phyloP scores from a whole-genome alignment of 2,329 filamentous ascomycete genomes.

The Knufia petricola region DNA sequence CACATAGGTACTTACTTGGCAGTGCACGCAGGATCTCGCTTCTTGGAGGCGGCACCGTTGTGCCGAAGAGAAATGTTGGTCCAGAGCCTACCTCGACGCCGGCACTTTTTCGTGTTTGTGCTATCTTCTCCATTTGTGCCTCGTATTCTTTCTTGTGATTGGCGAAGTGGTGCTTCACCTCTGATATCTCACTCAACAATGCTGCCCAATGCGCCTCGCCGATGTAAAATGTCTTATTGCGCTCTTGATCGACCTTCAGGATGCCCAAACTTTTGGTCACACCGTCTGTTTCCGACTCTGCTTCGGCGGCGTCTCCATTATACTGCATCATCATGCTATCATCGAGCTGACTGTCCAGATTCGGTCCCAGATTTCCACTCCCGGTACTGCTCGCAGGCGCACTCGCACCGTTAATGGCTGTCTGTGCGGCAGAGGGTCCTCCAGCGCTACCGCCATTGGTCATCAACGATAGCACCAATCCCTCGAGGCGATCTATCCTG shows the following conservation, averaged over 20 bases:
- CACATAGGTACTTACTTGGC: conserved; percentile 71
- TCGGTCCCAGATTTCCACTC: conserved; percentile 28
- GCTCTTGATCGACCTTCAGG: conserved; percentile 68
- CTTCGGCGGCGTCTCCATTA: conserved; percentile 47
- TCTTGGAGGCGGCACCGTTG: conserved; percentile 58
- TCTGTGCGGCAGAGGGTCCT: conserved; percentile 50
- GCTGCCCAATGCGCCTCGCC: conserved; percentile 78
- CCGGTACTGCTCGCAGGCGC: conserved; percentile 30
- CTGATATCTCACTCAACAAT: conserved; percentile 71
- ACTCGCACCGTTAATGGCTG: conserved; percentile 25
- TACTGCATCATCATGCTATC: conserved; percentile 29
- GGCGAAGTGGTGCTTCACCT: conserved; percentile 85
- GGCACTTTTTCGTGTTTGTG: conserved; percentile 53
- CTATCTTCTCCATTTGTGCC: conserved; percentile 66
- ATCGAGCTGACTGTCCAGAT: conserved; percentile 27
- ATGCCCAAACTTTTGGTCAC: conserved; percentile 67
- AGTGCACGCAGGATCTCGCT: conserved; percentile 69
- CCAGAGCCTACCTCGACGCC: conserved; percentile 49
- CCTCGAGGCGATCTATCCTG: conserved; percentile 88
- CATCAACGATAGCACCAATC: conserved; percentile 86
- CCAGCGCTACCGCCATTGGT: conserved; percentile 64
- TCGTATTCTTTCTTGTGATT: conserved; percentile 84
- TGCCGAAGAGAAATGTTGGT: conserved; percentile 70
- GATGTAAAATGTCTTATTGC: conserved; percentile 67
- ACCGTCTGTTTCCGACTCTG: conserved; percentile 60